A percentile compares a stretch with the other conserved stretches of the same genome.
Conservation (phyloP, 148 eudicot species). For the Amaranthus hypochondriacus region DNA sequence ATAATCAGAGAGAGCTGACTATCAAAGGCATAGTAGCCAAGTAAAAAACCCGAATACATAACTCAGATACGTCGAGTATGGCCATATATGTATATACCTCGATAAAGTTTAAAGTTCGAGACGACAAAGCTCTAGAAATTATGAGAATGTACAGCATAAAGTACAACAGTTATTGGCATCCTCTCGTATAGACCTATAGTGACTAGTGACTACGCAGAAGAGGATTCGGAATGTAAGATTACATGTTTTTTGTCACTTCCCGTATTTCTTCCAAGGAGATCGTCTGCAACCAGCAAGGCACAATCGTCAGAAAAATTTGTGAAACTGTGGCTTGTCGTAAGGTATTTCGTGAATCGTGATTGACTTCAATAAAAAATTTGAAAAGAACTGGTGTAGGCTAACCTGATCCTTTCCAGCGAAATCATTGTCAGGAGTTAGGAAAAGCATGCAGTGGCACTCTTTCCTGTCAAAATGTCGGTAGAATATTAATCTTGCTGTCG, state of each 20-base stretch:
- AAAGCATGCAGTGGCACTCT: slow-evolving; percentile 99
- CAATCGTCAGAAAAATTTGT: not conserved
- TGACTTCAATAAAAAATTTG: no score
- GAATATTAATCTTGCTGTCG: not conserved
- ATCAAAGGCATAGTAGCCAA: no score
- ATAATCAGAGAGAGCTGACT: no score
- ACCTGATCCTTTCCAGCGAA: slow-evolving; percentile 97
- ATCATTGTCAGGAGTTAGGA: slow-evolving; percentile 92
- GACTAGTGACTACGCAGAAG: slow-evolving; percentile 4
- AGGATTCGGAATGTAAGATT: slow-evolving; percentile 17
- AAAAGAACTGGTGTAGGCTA: not conserved
- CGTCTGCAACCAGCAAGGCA: slow-evolving; percentile 36
- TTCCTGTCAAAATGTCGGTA: slow-evolving; percentile 51
- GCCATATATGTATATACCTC: slow-evolving; percentile 9
- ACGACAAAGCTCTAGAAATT: slow-evolving; percentile 7
- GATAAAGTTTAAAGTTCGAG: slow-evolving; percentile 3
- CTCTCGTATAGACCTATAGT: slow-evolving; percentile 26
- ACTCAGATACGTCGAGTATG: slow-evolving; percentile 1
- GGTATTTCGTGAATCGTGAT: no score
- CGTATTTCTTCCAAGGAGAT: slow-evolving; percentile 64
- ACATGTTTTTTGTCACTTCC: slow-evolving; percentile 60
- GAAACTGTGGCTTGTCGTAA: not conserved
- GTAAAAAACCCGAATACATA: not conserved
- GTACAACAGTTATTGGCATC: slow-evolving; percentile 16
- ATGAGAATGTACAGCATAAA: slow-evolving; percentile 11